Evolutionary conservation across 352 stramenopile species (phyloP).

Genomic region (Pythium myriotylum): DNA sequence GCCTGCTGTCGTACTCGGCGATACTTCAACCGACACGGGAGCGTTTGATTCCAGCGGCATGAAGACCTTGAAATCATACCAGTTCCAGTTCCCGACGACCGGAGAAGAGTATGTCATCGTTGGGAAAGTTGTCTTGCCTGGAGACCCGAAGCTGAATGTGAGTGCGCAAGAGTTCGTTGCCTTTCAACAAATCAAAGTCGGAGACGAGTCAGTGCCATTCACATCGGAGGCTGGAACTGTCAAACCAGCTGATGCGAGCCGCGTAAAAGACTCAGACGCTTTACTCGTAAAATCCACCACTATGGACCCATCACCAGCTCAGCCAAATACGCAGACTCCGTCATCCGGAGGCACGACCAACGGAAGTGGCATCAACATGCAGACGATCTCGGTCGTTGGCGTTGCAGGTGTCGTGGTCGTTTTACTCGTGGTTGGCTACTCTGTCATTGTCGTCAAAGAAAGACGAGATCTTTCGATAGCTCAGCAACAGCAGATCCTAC

Average conservation of each 20-base stretch:
- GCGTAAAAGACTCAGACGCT: constrained; percentile 1
- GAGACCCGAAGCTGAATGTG: constrained; percentile 42
- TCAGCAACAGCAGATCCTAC: constrained; percentile 3
- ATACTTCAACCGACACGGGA: constrained; percentile 38
- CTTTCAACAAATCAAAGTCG: constrained; percentile 32
- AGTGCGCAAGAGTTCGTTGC: constrained; percentile 63
- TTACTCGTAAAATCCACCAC: neutral
- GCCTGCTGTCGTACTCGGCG: constrained; percentile 26
- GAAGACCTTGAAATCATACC: constrained; percentile 50
- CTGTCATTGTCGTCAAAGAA: constrained; percentile 5
- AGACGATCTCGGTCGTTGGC: constrained; percentile 11
- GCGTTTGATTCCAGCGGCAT: constrained; percentile 46
- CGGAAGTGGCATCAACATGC: constrained; percentile 3
- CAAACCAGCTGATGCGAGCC: neutral
- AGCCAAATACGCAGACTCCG: neutral
- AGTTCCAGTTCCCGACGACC: constrained; percentile 46
- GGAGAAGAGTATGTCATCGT: constrained; percentile 65
- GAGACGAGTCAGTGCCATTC: neutral
- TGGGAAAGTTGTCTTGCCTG: constrained; percentile 53
- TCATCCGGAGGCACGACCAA: neutral
- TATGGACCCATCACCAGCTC: neutral
- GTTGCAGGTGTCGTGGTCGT: constrained; percentile 8
- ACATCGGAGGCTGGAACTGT: constrained; percentile 1
- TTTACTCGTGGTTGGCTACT: constrained; percentile 14
- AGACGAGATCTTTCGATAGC: neutral